Evolutionary conservation across 2,329 filamentous ascomycete species (phyloP), one percentile per base, ranked within the genome.

Genomic region (Zymoseptoria brevis): DNA sequence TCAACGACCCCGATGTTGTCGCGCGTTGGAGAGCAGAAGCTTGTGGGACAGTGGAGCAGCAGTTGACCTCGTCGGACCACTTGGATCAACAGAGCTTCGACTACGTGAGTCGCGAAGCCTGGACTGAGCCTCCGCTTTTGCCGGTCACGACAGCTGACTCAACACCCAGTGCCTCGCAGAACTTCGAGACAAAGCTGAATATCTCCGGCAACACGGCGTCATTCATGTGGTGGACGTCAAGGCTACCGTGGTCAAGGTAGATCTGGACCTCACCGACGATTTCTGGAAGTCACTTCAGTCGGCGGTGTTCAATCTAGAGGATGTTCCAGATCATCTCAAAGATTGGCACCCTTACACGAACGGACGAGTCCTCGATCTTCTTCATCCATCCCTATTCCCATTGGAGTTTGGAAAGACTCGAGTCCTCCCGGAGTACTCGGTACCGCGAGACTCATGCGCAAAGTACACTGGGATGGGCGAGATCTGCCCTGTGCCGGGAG

Each of bases 371-470:
- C 77, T 85, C 0, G 81, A 88, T 66, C 73, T 88, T 1, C 78
- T 88, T 4, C 80, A 88, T 63, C 84, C 85, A 0, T 87, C 83
- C 0, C 74, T 88, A 6, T 88, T 79, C 63, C 84, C 85, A 0
- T 70, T 88, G 0, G 68, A 83, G 1, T 84, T 83, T 63, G 82
- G 81, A 0, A 70, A 71, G 13, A 78, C 77, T 1, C 74, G 75
- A 2, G 74, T 76, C 3, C 64, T 83, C 0, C 49, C 64, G 8
- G 65, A 72, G 4, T 68, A 66, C 3, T 62, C 58, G 1, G 69
- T 75, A 2, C 60, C 67, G 0, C 60, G 76, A 4, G 53, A 64
- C 1, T 67, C 73, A 29, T 73, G 71, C 21, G 62, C 69, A 4
- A 56, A 67, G 4, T 72, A 66, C 60, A 67, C 64, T 9, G 73